Base-by-base conservation (phyloP, 1,284 basidiomycete genomes). In the Cutaneotrichosporon mucoides region DNA sequence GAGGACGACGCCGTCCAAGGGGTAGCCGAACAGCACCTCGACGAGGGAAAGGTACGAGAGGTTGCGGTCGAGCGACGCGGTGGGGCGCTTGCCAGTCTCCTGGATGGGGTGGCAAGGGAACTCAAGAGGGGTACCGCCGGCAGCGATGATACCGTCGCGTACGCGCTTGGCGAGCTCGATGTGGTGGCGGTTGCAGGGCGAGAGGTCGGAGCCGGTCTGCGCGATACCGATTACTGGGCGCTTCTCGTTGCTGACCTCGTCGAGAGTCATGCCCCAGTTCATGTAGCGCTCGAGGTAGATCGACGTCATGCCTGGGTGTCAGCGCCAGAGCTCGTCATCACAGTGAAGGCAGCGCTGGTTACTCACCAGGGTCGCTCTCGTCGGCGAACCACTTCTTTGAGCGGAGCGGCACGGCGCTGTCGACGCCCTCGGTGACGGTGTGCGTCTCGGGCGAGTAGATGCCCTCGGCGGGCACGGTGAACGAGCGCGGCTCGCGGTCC, bases 201-300 rank as follows among this genome's bases (percentile, higher is more conserved):
- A 64, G 45, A 71, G 65, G 59, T 69, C 73, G 15, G 69, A 69
- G 51, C 80, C 75, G 16, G 64, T 69, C 45, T 66, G 61, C 9
- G 87, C 92, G 49, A 96, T 86, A 62, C 92, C 92, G 63, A 96
- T 89, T 88, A 96, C 93, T 48, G 92, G 87, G 74, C 91, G 92
- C 71, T 88, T 82, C 64, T 92, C 86, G 78, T 64, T 59, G 5
- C 61, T 66, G 56, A 73, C 62, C 57, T 73, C 72, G 34, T 60
- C 64, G 52, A 70, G 65, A 3, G 76, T 77, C 43, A 72, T 56
- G 15, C 76, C 76, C 34, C 60, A 65, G 63, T 77, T 78, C 40
- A 78, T 66, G 66, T 76, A 78, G 46, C 76, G 70, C 62, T 78
- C 76, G 47, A 72, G 65, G 59, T 78, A 76, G 42, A 70, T 57